These are phyloP conservation scores for Solanum paucissectum DNA, from an alignment of 257 asterid species.

Conservation along the genomic window DNA sequence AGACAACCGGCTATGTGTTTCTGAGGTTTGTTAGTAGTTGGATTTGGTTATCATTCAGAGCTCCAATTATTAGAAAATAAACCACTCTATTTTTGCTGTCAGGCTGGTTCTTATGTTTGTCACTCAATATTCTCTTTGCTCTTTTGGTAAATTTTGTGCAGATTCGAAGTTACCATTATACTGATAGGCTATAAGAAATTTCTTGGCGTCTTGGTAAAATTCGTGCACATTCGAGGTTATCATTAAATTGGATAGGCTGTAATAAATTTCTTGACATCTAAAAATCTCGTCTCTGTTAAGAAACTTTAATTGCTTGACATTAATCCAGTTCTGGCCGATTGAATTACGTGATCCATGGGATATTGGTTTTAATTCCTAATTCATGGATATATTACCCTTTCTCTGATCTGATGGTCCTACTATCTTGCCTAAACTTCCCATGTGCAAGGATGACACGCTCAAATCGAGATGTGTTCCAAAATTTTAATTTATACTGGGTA, in stretches of 20 bases:
- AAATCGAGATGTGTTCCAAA: not conserved
- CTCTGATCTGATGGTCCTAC: not conserved
- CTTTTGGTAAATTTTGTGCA: not conserved
- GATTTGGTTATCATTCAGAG: not conserved
- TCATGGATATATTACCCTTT: not conserved
- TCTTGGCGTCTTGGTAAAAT: not conserved
- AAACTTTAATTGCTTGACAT: not conserved
- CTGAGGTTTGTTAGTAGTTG: constrained; percentile 39
- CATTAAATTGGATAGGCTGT: not conserved
- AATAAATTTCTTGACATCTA: not conserved
- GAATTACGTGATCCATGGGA: not conserved
- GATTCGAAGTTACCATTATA: not conserved
- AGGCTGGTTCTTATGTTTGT: not conserved
- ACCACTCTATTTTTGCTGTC: not conserved
- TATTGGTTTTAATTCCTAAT: not conserved
- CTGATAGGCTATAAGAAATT: not conserved
- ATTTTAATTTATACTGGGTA: not conserved
- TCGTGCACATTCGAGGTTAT: not conserved
- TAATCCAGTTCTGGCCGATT: not conserved
- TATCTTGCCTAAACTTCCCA: not conserved
- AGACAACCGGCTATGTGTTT: constrained; percentile 87
- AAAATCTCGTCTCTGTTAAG: not conserved
- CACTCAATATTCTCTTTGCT: not conserved
- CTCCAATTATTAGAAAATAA: not conserved
- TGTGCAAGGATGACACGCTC: not conserved